phyloP scores from a whole-genome alignment of 2,329 filamentous ascomycete species.

The Aureobasidium zeae region DNA sequence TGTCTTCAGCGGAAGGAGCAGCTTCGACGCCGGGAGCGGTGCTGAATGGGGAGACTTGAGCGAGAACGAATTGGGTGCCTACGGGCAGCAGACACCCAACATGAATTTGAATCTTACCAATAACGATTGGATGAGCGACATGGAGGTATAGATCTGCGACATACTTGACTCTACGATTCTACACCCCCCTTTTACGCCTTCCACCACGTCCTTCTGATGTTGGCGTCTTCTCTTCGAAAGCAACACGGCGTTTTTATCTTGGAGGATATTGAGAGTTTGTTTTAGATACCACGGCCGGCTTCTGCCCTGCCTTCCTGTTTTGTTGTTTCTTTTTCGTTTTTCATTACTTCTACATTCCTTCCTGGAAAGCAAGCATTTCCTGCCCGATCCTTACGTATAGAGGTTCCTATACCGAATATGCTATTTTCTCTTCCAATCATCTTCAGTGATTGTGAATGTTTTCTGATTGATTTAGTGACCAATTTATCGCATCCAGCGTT shows the following conservation, averaged over 20 bases:
- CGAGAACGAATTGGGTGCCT: constrained; percentile 38
- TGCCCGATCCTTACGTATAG: not conserved
- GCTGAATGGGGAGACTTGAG: constrained; percentile 59
- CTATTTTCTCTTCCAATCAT: not conserved
- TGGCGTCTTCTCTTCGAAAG: constrained; percentile 13
- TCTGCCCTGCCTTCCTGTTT: constrained; percentile 6
- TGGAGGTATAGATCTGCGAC: not conserved
- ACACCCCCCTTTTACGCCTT: not conserved
- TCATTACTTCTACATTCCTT: too few species aligned
- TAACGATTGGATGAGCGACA: constrained; percentile 11
- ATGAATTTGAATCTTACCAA: constrained; percentile 9
- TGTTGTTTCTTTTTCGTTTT: constrained; percentile 6
- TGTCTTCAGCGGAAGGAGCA: constrained; percentile 67
- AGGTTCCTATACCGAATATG: not conserved
- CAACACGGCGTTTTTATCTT: constrained; percentile 14
- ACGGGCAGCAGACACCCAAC: constrained; percentile 1
- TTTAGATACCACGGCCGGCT: constrained; percentile 13
- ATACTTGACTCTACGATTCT: not conserved
- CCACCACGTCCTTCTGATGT: constrained; percentile 11
- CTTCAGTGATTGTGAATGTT: too few species aligned
- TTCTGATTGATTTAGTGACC: too few species aligned
- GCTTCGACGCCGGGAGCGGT: constrained; percentile 63
- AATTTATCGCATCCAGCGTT: too few species aligned
- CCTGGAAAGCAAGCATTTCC: too few species aligned
- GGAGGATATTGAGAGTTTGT: constrained; percentile 13